These are phyloP conservation scores for Plasmodium coatneyi DNA, from an alignment of 169 alveolate genomes.

Conservation along the genomic window DNA sequence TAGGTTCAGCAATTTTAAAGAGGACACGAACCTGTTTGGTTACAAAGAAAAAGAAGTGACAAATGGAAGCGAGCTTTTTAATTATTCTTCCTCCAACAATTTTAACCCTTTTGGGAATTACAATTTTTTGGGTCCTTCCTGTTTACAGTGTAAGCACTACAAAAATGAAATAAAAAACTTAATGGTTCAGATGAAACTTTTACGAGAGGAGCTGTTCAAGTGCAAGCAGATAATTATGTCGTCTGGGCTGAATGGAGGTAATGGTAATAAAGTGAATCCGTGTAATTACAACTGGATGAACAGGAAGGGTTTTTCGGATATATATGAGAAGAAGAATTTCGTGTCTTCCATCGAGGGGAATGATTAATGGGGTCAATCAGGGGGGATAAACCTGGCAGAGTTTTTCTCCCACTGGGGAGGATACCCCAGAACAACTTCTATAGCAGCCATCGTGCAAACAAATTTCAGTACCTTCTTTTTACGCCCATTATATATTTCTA, in stretches of 20 bases:
- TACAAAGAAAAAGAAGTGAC: conserved; percentile 14
- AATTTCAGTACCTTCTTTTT: too few species aligned
- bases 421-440: neutral
- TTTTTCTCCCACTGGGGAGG: neutral
- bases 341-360: conserved; percentile 43
- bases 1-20: neutral
- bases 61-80: conserved; percentile 21
- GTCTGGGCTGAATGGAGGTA: conserved; percentile 32
- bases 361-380: neutral
- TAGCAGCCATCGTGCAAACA: neutral
- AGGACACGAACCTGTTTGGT: neutral
- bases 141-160: conserved; percentile 65
- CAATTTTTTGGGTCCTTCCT: conserved; percentile 33
- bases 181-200: conserved; percentile 25
- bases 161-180: conserved; percentile 63
- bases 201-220: conserved; percentile 39
- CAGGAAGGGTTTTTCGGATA: neutral
- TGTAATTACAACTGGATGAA: conserved; percentile 32
- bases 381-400: neutral
- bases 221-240: conserved; percentile 35
- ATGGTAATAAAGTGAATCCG: conserved; percentile 2
- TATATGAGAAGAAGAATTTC: conserved; percentile 24
- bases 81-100: conserved; percentile 28
- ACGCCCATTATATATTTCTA: neutral
- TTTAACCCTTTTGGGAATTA: conserved; percentile 57